Percentiles rank a stretch among this genome's conserved stretches.
Evolutionary conservation across 495 filamentous ascomycete genomes (phyloP).

Genomic region (Pseudomonodictys pantanalensis): DNA sequence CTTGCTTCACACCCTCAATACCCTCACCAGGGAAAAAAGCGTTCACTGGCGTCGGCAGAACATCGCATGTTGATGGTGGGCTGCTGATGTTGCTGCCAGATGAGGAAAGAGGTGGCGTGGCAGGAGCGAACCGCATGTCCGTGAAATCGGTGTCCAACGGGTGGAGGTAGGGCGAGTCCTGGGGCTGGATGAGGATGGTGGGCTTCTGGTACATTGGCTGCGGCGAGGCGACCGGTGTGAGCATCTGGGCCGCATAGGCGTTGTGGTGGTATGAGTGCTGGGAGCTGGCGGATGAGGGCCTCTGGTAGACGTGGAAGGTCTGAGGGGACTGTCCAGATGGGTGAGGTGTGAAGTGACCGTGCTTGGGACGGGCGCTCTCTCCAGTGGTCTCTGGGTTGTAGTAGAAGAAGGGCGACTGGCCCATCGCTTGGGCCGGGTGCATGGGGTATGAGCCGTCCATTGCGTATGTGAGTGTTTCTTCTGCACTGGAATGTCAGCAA

Average conservation of each 20-base stretch:
- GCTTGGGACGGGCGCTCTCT: constrained; percentile 75
- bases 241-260: constrained; percentile 54
- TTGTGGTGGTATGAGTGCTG: constrained; percentile 67
- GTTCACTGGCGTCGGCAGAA: constrained; percentile 77
- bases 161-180: constrained; percentile 68
- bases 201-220: constrained; percentile 73
- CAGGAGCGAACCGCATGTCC: constrained; percentile 73
- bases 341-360: constrained; percentile 78
- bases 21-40: constrained; percentile 72
- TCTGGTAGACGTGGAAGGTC: constrained; percentile 42
- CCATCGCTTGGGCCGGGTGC: constrained; percentile 57
- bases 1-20: constrained; percentile 77
- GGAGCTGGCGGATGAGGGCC: constrained; percentile 42
- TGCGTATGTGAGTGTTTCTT: constrained; percentile 28
- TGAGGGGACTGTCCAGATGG: constrained; percentile 46
- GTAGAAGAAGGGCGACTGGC: constrained; percentile 84
- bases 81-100: constrained; percentile 82
- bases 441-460: constrained; percentile 61
- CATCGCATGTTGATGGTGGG: constrained; percentile 72
- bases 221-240: constrained; percentile 74
- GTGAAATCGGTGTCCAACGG: constrained; percentile 74
- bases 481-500: constrained; percentile 21
- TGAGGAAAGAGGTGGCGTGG: constrained; percentile 84
- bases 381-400: constrained; percentile 76
- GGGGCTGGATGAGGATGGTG: constrained; percentile 65